These are phyloP conservation scores for Penicillium simplicissimum DNA, from an alignment of 495 filamentous ascomycete species.

Conservation along the genomic window DNA sequence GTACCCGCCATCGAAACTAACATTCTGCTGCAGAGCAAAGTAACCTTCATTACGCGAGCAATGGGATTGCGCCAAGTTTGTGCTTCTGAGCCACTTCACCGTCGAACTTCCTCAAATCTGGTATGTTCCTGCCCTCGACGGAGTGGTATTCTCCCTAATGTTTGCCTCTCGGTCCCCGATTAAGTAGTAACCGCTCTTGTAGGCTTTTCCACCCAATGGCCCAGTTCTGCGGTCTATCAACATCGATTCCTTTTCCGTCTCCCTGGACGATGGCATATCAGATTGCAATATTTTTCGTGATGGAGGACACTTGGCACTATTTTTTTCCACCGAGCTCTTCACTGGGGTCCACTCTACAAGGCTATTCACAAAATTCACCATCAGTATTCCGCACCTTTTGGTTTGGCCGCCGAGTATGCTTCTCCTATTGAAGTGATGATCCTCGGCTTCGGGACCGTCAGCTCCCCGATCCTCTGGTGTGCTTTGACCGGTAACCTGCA, in stretches of 20 bases:
- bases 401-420: conserved; percentile 94
- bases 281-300: conserved; percentile 89
- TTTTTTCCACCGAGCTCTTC: conserved; percentile 92
- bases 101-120: conserved; percentile 98
- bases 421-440: conserved; percentile 97
- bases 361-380: conserved; percentile 98
- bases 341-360: conserved; percentile 95
- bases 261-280: conserved; percentile 85
- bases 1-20: background rate
- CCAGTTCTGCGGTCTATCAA: conserved; percentile 85
- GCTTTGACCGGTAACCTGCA: conserved; percentile 82
- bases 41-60: conserved; percentile 85
- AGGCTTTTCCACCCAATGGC: conserved; percentile 97
- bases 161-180: too few species aligned
- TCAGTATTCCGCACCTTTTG: conserved; percentile 96
- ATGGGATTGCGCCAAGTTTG: conserved; percentile 88
- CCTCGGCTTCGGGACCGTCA: conserved; percentile 89
- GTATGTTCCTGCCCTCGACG: conserved; percentile 39
- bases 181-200: too few species aligned
- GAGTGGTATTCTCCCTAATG: too few species aligned
- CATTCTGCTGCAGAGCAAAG: conserved; percentile 63
- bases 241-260: conserved; percentile 85
- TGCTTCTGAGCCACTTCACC: conserved; percentile 91
- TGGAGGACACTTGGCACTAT: conserved; percentile 99
- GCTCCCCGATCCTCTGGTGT: conserved; percentile 81